These are phyloP conservation scores for Coniosporium uncinatum DNA, from an alignment of 2,329 filamentous ascomycete genomes.

Conservation along the genomic window DNA sequence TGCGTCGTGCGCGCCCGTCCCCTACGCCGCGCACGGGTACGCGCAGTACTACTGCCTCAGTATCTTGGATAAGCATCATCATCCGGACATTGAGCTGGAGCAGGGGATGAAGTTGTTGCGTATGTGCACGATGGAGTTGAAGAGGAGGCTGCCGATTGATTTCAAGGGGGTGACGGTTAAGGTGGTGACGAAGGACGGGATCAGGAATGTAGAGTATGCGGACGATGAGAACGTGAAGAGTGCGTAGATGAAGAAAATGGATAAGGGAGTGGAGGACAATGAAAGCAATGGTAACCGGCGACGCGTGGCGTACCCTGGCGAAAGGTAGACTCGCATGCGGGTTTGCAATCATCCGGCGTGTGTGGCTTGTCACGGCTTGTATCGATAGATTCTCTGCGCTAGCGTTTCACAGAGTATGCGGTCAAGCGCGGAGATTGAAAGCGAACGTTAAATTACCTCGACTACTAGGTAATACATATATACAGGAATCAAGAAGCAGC, in stretches of 20 bases:
- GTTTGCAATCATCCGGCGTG: too few species aligned
- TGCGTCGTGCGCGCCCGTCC: conserved; percentile 79
- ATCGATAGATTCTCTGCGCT: too few species aligned
- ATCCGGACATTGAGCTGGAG: conserved; percentile 85
- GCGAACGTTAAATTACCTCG: too few species aligned
- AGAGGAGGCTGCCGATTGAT: conserved; percentile 94
- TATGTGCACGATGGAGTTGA: conserved; percentile 96
- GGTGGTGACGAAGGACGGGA: conserved; percentile 90
- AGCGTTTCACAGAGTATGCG: too few species aligned
- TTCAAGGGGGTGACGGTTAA: conserved; percentile 97
- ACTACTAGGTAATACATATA: too few species aligned
- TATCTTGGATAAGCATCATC: conserved; percentile 97
- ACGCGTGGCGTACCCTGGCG: too few species aligned
- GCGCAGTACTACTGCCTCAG: conserved; percentile 99
- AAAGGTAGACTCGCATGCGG: too few species aligned
- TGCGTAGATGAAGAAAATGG: not conserved
- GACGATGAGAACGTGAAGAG: conserved; percentile 39
- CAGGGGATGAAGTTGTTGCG: conserved; percentile 88
- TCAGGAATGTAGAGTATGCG: conserved; percentile 79
- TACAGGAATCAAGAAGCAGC: too few species aligned
- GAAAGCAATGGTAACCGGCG: too few species aligned
- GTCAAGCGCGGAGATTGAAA: too few species aligned
- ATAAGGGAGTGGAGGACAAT: too few species aligned
- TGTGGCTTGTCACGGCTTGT: too few species aligned
- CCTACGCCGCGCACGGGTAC: conserved; percentile 97